Base-by-base conservation (phyloP, 352 stramenopile species). In the Globisporangium megalacanthum region DNA sequence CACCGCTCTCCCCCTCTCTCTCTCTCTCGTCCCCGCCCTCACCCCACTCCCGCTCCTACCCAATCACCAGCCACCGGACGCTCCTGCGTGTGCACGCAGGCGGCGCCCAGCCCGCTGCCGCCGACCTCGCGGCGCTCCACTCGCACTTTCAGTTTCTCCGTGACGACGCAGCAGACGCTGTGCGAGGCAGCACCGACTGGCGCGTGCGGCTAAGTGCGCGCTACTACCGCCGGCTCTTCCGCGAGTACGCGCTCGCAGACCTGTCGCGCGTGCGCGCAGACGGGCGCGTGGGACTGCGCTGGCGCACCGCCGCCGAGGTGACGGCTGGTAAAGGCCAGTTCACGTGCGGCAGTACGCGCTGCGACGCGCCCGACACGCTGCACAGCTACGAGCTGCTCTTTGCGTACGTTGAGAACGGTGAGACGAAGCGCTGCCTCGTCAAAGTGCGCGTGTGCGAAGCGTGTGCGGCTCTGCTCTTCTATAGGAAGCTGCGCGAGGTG, bases 201-300 rank as follows among this genome's bases (percentile, higher is more conserved):
- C 56, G 74, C 37, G 69, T 91, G 63, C 79, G 83, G 56, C 86
- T 95, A 70, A 89, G 81, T 50, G 75, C 86, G 39, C 72, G 77
- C n/a, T 95, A 95, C 70, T 95, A 95, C 63, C 72, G 68, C 45
- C 70, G 83, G 57, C 74, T 95, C 35, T 95, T 87, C 60, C 85
- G 86, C 39, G 83, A 92, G 67, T 93, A 92, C 52, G 86, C 83
- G 36, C 69, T 95, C 22, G 77, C 72, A 4, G 83, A 95, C 58
- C 64, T 95, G 9, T 85, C 73, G 6, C 65, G 68, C 10, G 88
- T 81, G 54, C 53, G 72, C 41, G 25, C 25, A 29, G 82, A 89
- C 17, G 76, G 79, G 29, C 77, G 77, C 58, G 74, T 93, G 29
- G 86, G 83, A 0, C 64, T 95, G 4, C 79, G 86, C 0, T 95